phyloP scores from a whole-genome alignment of 495 filamentous ascomycete genomes.

The Penicillium cinerascens region DNA sequence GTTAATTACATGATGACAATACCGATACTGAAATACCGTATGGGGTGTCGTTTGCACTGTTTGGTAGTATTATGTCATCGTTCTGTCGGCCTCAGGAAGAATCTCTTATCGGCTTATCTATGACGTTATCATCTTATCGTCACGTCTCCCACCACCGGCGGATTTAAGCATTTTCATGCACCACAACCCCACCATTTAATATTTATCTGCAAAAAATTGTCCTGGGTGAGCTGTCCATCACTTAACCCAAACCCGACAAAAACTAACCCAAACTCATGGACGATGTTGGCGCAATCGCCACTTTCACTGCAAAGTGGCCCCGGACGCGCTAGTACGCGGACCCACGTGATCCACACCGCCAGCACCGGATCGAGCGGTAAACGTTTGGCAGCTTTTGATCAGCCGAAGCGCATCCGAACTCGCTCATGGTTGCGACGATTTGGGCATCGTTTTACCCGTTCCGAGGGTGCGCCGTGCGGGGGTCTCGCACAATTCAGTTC shows the following conservation, averaged over 20 bases:
- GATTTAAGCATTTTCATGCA: background rate
- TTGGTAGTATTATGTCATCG: conserved; percentile 5
- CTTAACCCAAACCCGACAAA: background rate
- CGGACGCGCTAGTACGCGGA: conserved; percentile 25
- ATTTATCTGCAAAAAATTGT: background rate
- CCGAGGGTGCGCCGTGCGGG: conserved; percentile 9
- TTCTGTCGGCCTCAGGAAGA: background rate
- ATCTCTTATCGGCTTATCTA: conserved; percentile 18
- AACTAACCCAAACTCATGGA: background rate
- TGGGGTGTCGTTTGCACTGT: background rate
- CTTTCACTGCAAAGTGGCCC: background rate
- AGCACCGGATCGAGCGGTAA: conserved; percentile 27
- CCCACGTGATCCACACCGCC: conserved; percentile 30
- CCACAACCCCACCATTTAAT: background rate
- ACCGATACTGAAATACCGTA: background rate
- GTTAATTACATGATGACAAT: background rate
- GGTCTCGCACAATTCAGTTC: conserved; percentile 9
- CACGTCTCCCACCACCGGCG: conserved; percentile 23
- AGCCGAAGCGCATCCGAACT: conserved; percentile 27
- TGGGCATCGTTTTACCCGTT: conserved; percentile 13
- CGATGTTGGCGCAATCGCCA: conserved; percentile 14
- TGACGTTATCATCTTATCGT: conserved; percentile 22
- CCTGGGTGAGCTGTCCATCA: background rate
- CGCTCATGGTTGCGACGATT: conserved; percentile 21
- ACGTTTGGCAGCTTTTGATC: conserved; percentile 23